These are phyloP conservation scores for Stygiomarasmius scandens DNA, from an alignment of 1,284 basidiomycete genomes.

Conservation along the genomic window DNA sequence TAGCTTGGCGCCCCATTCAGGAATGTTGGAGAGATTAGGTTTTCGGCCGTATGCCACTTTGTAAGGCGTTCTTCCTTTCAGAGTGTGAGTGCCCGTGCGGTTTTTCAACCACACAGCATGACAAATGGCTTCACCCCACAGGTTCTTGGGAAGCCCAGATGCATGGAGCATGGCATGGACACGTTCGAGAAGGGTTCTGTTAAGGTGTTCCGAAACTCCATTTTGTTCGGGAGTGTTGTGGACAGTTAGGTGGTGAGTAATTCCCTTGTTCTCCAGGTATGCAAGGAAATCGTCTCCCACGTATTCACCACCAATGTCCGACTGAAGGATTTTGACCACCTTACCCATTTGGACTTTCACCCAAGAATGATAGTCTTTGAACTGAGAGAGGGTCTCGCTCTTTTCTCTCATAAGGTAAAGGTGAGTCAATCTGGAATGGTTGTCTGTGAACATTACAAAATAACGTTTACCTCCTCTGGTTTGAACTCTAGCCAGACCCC, in stretches of 20 bases:
- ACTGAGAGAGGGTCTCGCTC: conserved; percentile 20
- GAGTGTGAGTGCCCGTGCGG: conserved; percentile 22
- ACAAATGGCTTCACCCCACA: conserved; percentile 26
- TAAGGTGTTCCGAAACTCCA: conserved; percentile 31
- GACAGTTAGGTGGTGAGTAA: conserved; percentile 23
- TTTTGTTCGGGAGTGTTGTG: conserved; percentile 35
- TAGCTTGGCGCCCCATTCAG: conserved; percentile 5
- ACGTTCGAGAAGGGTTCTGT: conserved; percentile 26
- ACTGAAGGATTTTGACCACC: conserved; percentile 20
- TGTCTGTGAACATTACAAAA: conserved; percentile 28
- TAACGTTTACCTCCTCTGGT: conserved; percentile 25
- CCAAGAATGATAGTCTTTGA: conserved; percentile 15
- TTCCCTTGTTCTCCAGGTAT: conserved; percentile 24
- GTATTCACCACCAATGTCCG: conserved; percentile 30
- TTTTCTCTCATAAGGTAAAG: conserved; percentile 25
- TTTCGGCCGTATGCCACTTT: conserved; percentile 13
- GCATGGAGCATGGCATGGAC: conserved; percentile 21
- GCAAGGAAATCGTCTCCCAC: conserved; percentile 20
- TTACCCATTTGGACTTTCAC: conserved; percentile 11
- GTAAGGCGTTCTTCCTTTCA: conserved; percentile 23
- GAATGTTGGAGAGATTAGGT: conserved; percentile 21
- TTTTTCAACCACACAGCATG: conserved; percentile 30
- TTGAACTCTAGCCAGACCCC: conserved; percentile 35
- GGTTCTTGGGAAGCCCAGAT: conserved; percentile 19
- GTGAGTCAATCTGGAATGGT: conserved; percentile 20